These are phyloP conservation scores for Verbascum thapsus DNA, from an alignment of 257 asterid species.

Conservation along the genomic window DNA sequence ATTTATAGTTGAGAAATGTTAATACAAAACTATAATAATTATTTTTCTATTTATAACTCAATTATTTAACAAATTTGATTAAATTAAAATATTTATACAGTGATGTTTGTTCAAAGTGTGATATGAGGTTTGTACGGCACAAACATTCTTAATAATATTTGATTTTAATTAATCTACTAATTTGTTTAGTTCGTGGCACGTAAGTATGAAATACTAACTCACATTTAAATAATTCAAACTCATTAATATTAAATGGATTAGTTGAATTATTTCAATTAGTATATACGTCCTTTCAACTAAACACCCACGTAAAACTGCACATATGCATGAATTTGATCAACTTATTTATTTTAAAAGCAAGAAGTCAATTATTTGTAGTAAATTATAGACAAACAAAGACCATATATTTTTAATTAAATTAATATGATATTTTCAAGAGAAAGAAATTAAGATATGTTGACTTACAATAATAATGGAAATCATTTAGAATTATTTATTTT, in stretches of 20 bases:
- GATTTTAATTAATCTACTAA: constrained; percentile 1
- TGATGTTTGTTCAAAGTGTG: no score
- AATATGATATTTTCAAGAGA: background rate
- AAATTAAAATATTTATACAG: no score
- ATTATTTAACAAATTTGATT: no score
- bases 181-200: constrained; percentile 19
- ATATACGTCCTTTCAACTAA: constrained; percentile 26
- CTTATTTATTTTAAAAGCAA: constrained; percentile 8
- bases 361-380: constrained; percentile 34
- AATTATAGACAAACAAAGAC: constrained; percentile 6
- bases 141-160: background rate
- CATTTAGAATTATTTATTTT: background rate
- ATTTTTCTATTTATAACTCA: no score
- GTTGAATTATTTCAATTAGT: constrained; percentile 18
- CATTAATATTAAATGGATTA: constrained; percentile 20
- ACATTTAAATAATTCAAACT: constrained; percentile 25
- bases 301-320: constrained; percentile 28
- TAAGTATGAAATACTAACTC: constrained; percentile 19
- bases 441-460: constrained; percentile 20
- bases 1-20: no score
- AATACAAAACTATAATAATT: no score
- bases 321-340: constrained; percentile 42
- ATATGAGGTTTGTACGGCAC: no score
- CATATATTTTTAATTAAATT: background rate
- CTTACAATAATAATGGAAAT: constrained; percentile 28